A percentile compares a stretch with the other conserved stretches of the same genome.
Evolutionary conservation across 768 basidiomycete genomes (phyloP).

Genomic region (Coprinopsis cinerea): DNA sequence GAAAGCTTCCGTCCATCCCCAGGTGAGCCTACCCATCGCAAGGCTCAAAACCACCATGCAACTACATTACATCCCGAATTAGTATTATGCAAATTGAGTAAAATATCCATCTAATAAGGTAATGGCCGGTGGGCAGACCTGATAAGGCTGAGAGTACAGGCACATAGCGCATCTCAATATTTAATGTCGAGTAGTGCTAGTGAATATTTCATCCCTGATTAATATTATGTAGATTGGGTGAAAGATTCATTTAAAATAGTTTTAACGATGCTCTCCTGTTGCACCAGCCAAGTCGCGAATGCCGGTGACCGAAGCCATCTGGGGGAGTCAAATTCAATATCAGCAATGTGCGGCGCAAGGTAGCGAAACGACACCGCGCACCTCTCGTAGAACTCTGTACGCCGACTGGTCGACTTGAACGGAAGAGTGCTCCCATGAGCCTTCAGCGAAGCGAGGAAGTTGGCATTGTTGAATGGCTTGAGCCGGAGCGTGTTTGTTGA

Average conservation of each 20-base stretch:
- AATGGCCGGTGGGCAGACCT: too few relatives aligned
- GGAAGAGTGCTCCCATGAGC: constrained; percentile 65
- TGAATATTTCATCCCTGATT: too few relatives aligned
- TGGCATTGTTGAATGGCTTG: constrained; percentile 61
- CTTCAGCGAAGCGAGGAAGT: constrained; percentile 72
- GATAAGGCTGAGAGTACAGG: too few relatives aligned
- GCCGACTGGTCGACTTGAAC: constrained; percentile 61
- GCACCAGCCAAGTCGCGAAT: constrained; percentile 76
- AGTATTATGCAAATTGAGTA: neutral
- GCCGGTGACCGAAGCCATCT: constrained; percentile 69
- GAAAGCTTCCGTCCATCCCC: neutral
- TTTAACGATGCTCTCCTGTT: constrained; percentile 68
- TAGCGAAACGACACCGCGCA: constrained; percentile 1
- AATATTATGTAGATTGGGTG: neutral
- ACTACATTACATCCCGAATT: too few relatives aligned
- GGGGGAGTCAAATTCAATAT: neutral
- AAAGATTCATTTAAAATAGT: constrained; percentile 35
- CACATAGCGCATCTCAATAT: too few relatives aligned
- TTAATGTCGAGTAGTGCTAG: neutral
- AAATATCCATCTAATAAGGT: neutral
- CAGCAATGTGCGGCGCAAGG: neutral
- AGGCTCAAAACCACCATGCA: too few relatives aligned
- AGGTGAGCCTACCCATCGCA: too few relatives aligned
- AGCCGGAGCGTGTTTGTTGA: constrained; percentile 36
- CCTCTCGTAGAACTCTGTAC: constrained; percentile 70